Base-by-base conservation (phyloP, 805 yeast species). In the Lipomyces chichibuensis region DNA sequence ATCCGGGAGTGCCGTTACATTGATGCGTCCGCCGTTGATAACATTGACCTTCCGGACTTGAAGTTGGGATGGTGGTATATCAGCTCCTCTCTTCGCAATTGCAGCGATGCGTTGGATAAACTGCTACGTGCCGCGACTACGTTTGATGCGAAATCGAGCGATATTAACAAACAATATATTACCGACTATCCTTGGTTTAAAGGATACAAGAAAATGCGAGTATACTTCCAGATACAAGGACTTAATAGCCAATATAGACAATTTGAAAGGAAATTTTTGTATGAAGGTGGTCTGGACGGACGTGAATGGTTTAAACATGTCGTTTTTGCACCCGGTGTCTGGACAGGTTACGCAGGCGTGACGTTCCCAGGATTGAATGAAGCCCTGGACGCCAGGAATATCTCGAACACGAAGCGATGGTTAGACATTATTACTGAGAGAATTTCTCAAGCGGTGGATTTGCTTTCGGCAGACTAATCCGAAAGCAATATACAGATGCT, bases 131-230 rank as follows among this genome's bases (percentile, higher is more conserved):
- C 74, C 0, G 78, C 89, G 0, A 62, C 65, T 0, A 65, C 71
- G 1, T 88, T 84, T 71, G 93, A 90, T 71, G 73, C 71, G 2
- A 81, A 82, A 67, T 82, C 83, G 23, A 73, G 74, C 2, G 75
- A 80, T 1, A 80, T 91, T 33, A 87, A 85, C 69, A 77, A 78
- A 1, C 81, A 83, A 43, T 84, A 87, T 63, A 77, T 82, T 0
- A 79, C 82, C 55, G 98, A 91, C 72, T 89, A 84, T 72, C 92
- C 97, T 0, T 89, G 97, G 92, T 91, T 88, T 79, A 81, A 83
- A 69, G 78, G 83, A 62, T 83, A 81, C 70, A 84, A 81, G 70
- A 91, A 91, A 76, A 74, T 90, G 49, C 82, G 79, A 60, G 80
- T 87, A 3, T 88, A 87, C 60, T 83, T 88, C 17, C 83, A 84